Evolutionary conservation across 306 rosid genomes (phyloP), one percentile per base, ranked within the genome.

Genomic region (Trifolium fragiferum): DNA sequence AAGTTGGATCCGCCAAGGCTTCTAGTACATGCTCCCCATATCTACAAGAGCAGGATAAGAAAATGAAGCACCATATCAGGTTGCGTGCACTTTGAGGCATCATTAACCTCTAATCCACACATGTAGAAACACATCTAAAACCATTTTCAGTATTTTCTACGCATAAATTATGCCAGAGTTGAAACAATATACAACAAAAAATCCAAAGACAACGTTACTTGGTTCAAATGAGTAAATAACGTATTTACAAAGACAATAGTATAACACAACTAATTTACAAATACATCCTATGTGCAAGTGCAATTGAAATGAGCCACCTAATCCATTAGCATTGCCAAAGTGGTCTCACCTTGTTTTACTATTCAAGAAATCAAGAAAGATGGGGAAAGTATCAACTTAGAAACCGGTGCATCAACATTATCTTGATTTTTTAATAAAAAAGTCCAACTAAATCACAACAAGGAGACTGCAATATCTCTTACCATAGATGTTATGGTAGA

Each of bases 11-110:
- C 76, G 86, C 77, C 60, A 73, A 50, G 61, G 96, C 99, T 85
- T 95, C 97, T 72, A 89, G 87, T 21, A 92, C 93, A 81, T 95
- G 96, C 83, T 95, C 99, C 70, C 98, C 99, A 70, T 90, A 95
- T 73, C 99, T 92, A 82, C 70, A 78, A 66, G 54, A 44, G 72
- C 25, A 43, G 63, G 66, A 54, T 38, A 37, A 79, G 41, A 63
- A 40, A 73, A 30, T 21, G 53, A 67, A 13, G 66, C n/a, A 8
- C 8, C 40, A 2, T 8, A 6, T 20, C 55, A 70, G 32, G 69
- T 33, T 21, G 43, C 7, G 37, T 38, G 23, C 5, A 62, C 18
- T 71, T 46, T 30, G 12, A 65, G 70, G 5, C 38, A 66, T 40
- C 20, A 40, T 40, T 38, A 41, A 40, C 2, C 13, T 20, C 5